Conservation (phyloP, 306 rosid genomes). For the Gillenia trifoliata region DNA sequence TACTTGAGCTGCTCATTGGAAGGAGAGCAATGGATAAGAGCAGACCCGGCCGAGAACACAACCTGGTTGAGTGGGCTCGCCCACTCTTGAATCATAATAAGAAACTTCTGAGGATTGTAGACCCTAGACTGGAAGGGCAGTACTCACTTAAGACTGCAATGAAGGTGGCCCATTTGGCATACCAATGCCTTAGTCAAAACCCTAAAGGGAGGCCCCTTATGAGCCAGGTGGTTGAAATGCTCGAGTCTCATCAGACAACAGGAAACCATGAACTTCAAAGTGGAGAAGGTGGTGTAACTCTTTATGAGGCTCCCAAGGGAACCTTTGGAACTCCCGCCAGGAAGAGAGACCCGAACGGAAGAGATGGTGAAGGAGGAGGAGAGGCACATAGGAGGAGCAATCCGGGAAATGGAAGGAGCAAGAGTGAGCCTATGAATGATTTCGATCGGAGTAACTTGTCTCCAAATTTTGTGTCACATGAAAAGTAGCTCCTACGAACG, state of each 20-base stretch:
- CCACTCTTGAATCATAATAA: slow-evolving; percentile 78
- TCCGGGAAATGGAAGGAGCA: slow-evolving; percentile 25
- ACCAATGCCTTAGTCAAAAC: slow-evolving; percentile 87
- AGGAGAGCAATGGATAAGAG: slow-evolving; percentile 86
- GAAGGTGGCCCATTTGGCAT: slow-evolving; percentile 70
- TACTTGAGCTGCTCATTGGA: slow-evolving; percentile 89
- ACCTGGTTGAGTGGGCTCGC: slow-evolving; percentile 92
- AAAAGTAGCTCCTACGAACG: slow-evolving; percentile 28
- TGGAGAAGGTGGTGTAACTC: slow-evolving; percentile 57
- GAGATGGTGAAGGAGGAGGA: slow-evolving; percentile 7
- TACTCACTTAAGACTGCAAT: slow-evolving; percentile 57
- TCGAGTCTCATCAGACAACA: slow-evolving; percentile 49
- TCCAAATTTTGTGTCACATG: slow-evolving; percentile 24
- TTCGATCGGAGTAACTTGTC: slow-evolving; percentile 17
- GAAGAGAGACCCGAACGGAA: slow-evolving; percentile 8
- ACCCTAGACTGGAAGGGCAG: slow-evolving; percentile 83
- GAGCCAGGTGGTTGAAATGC: slow-evolving; percentile 76
- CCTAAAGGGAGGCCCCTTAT: slow-evolving; percentile 88
- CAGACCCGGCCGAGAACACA: slow-evolving; percentile 89
- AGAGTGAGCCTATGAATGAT: slow-evolving; percentile 31
- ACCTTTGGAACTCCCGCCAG: slow-evolving; percentile 11
- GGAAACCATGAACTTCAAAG: slow-evolving; percentile 51
- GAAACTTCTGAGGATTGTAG: slow-evolving; percentile 65
- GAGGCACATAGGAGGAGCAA: slow-evolving; percentile 19
- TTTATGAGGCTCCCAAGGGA: slow-evolving; percentile 65